Evolutionary conservation across 257 asterid genomes (phyloP).

Genomic region (Nicotiana benthamiana): DNA sequence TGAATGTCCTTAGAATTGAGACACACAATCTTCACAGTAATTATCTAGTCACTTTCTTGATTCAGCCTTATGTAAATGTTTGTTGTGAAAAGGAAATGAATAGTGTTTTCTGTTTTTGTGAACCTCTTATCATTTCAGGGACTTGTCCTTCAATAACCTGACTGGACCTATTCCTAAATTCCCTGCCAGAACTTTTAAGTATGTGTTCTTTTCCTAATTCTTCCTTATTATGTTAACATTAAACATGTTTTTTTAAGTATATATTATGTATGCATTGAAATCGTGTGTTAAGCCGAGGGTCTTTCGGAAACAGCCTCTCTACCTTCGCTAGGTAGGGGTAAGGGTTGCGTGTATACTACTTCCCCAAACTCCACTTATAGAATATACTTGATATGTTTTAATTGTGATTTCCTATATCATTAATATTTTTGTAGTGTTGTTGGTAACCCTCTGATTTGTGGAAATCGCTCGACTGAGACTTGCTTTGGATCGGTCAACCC

Average conservation of each 20-base stretch:
- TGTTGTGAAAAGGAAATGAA: conserved; percentile 5
- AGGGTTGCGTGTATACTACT: too few species aligned
- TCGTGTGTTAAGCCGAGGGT: neutral
- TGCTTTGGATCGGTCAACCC: conserved; percentile 52
- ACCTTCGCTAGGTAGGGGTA: too few species aligned
- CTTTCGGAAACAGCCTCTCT: too few species aligned
- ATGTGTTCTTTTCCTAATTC: conserved; percentile 23
- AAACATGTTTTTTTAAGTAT: neutral
- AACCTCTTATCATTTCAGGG: conserved; percentile 47
- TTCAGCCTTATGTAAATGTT: neutral
- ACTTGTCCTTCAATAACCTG: conserved; percentile 88
- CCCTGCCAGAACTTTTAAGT: conserved; percentile 82
- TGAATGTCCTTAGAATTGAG: conserved; percentile 3
- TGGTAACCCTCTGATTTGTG: conserved; percentile 85
- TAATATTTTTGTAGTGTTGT: conserved; percentile 34
- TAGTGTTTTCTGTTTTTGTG: neutral
- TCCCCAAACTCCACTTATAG: too few species aligned
- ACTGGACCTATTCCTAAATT: conserved; percentile 80
- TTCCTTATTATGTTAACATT: neutral
- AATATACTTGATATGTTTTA: neutral
- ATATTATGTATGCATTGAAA: neutral
- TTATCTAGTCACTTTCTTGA: neutral
- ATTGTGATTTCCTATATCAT: neutral
- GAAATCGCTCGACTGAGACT: conserved; percentile 48
- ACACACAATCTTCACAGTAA: neutral